phyloP scores from a whole-genome alignment of 2,329 filamentous ascomycete genomes.

The Hortaea werneckii region DNA sequence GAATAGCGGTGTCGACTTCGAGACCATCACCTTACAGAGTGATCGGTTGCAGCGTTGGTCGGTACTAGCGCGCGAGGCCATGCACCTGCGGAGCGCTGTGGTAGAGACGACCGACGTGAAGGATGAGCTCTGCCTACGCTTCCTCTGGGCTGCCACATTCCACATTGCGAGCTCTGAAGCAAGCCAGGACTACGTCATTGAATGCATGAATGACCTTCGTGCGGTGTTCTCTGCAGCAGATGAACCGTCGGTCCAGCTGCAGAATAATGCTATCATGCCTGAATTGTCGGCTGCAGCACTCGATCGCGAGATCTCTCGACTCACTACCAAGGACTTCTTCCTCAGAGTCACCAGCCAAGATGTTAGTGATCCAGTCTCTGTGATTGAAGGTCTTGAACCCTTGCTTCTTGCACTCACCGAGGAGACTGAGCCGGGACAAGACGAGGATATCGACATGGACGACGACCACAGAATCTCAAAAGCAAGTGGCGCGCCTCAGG shows the following conservation, averaged over 20 bases:
- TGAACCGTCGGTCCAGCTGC: constrained; percentile 48
- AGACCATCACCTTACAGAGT: constrained; percentile 43
- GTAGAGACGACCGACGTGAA: constrained; percentile 12
- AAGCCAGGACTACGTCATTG: constrained; percentile 49
- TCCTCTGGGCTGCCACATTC: constrained; percentile 57
- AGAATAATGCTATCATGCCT: constrained; percentile 82
- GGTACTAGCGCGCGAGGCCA: constrained; percentile 44
- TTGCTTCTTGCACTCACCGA: constrained; percentile 61
- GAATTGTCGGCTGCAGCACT: constrained; percentile 72
- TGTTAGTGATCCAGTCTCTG: constrained; percentile 64
- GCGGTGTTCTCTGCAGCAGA: constrained; percentile 39
- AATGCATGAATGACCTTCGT: constrained; percentile 55
- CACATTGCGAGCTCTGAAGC: constrained; percentile 47
- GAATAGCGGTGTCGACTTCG: constrained; percentile 44
- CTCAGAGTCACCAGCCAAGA: constrained; percentile 78
- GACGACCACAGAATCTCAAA: not conserved
- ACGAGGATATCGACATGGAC: not conserved
- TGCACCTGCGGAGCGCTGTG: constrained; percentile 31
- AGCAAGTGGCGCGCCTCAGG: constrained; percentile 39
- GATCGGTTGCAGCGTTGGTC: constrained; percentile 54
- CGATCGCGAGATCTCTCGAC: constrained; percentile 80
- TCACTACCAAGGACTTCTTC: constrained; percentile 96
- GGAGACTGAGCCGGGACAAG: not conserved
- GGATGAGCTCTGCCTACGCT: constrained; percentile 44
- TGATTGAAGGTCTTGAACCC: constrained; percentile 88